Conservation (phyloP, 83 land plant species). For the Picea abies region DNA sequence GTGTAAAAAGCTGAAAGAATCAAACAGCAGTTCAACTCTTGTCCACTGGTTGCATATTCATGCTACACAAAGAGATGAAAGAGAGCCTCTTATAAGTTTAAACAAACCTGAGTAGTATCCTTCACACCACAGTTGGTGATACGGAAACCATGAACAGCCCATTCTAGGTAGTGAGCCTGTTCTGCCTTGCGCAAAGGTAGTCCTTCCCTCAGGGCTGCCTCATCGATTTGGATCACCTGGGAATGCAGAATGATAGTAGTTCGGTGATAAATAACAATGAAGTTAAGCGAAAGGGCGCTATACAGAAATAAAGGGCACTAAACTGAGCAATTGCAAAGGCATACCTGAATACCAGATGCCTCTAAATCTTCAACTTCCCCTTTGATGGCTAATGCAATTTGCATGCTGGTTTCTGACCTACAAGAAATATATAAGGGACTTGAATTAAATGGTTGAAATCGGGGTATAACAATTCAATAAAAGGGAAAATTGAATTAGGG, state of each 20-base stretch:
- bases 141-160: too few species aligned
- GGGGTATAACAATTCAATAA: background rate
- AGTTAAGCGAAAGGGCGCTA: background rate
- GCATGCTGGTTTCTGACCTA: slow-evolving; percentile 81
- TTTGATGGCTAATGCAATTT: slow-evolving; percentile 88
- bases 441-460: too few species aligned
- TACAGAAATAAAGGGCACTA: background rate
- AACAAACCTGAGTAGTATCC: slow-evolving; percentile 38
- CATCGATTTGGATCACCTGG: slow-evolving; percentile 77
- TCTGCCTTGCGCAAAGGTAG: too few species aligned
- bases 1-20: background rate
- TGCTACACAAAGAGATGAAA: background rate
- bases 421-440: background rate
- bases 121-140: too few species aligned
- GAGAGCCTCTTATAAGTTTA: background rate
- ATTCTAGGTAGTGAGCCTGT: too few species aligned
- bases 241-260: background rate
- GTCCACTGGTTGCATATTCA: background rate
- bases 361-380: slow-evolving; percentile 68
- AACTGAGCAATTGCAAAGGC: background rate
- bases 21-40: background rate
- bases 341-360: slow-evolving; percentile 32
- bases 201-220: too few species aligned
- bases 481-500: background rate
- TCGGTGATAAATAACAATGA: background rate